A percentile compares a stretch with the other conserved stretches of the same genome.
Evolutionary conservation across 148 eudicot genomes (phyloP).

Genomic region (Silene uniflora): DNA sequence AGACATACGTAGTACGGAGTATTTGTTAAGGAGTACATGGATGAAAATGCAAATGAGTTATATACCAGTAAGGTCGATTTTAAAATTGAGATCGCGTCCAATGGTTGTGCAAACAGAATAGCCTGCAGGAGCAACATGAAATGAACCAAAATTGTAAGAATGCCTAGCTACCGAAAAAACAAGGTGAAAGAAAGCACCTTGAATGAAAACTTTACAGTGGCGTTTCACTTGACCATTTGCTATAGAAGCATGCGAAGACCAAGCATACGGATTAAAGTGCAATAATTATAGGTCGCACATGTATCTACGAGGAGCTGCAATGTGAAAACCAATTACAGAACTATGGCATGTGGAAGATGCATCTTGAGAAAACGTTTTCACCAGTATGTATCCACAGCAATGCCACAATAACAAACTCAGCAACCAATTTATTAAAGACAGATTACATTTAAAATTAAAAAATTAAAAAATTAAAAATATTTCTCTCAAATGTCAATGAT

Average conservation of each 20-base stretch:
- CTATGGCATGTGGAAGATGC: not conserved
- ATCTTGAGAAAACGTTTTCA: not conserved
- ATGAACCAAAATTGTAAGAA: not conserved
- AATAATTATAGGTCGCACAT: not conserved
- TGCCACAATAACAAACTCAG: not conserved
- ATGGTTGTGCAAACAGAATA: constrained; percentile 59
- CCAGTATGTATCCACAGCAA: not conserved
- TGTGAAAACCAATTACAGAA: not conserved
- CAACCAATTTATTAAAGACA: not conserved
- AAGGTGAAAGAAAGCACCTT: not conserved
- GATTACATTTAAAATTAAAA: no score
- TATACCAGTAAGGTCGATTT: constrained; percentile 52
- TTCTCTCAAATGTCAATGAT: not conserved
- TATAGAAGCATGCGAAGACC: not conserved
- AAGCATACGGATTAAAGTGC: not conserved
- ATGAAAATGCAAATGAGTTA: not conserved
- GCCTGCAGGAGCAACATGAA: constrained; percentile 38
- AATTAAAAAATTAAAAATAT: not conserved
- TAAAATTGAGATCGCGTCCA: constrained; percentile 43
- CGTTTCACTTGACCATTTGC: not conserved
- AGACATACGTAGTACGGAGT: no score
- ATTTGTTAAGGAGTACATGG: not conserved
- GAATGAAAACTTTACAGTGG: not conserved
- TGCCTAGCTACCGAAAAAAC: not conserved
- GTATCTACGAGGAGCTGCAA: not conserved